These are phyloP conservation scores for Peltaster fructicola DNA, from an alignment of 2,329 filamentous ascomycete genomes.

Conservation along the genomic window DNA sequence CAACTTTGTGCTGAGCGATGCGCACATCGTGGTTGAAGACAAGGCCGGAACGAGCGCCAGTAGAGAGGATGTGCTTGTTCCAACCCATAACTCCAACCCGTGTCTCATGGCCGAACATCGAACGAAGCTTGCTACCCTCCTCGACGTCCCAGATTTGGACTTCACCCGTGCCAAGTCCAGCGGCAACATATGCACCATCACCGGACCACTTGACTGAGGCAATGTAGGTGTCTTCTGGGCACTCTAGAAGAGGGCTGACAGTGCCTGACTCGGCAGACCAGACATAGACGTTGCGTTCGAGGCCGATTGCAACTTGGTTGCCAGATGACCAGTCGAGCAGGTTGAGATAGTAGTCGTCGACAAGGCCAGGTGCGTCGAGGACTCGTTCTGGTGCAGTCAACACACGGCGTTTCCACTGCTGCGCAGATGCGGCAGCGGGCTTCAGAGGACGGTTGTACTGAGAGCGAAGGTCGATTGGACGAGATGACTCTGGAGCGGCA, in stretches of 20 bases:
- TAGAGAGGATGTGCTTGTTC: constrained; percentile 96
- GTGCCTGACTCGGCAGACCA: constrained; percentile 93
- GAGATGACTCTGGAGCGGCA: constrained; percentile 90
- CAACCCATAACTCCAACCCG: constrained; percentile 97
- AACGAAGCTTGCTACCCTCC: constrained; percentile 85
- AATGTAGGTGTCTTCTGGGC: constrained; percentile 77
- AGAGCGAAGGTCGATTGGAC: constrained; percentile 89
- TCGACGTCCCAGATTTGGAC: constrained; percentile 99
- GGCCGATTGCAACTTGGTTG: constrained; percentile 94
- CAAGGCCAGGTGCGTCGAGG: constrained; percentile 82
- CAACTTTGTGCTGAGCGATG: constrained; percentile 92
- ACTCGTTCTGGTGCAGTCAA: constrained; percentile 91
- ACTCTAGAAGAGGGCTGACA: constrained; percentile 78
- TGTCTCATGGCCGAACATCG: constrained; percentile 95
- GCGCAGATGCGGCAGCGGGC: constrained; percentile 51
- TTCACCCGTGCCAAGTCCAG: constrained; percentile 86
- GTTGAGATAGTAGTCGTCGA: constrained; percentile 99
- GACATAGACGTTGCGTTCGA: constrained; percentile 93
- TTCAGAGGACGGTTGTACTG: constrained; percentile 97
- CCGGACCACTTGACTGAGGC: constrained; percentile 98
- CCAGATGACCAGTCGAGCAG: constrained; percentile 94
- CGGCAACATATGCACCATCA: constrained; percentile 88
- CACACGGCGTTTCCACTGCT: constrained; percentile 80
- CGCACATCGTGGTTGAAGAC: constrained; percentile 98
- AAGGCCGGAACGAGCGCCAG: constrained; percentile 80